Evolutionary conservation across 345 rosid species (phyloP).

Genomic region (Syzygium oleosum): DNA sequence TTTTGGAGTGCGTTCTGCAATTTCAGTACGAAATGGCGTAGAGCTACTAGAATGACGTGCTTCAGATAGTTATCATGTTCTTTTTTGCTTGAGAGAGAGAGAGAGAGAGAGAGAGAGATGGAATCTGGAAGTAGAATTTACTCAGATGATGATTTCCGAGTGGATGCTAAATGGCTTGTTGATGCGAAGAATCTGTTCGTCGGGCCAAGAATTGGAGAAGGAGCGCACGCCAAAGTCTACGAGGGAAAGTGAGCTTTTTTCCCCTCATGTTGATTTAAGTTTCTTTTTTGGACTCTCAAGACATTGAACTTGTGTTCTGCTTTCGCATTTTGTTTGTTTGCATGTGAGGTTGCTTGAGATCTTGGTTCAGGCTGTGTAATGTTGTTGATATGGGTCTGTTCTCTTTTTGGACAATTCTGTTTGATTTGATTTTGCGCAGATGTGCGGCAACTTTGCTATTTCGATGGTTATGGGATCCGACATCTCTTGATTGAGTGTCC

Average conservation of each 20-base stretch:
- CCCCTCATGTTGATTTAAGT: not conserved
- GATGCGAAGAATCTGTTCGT: constrained; percentile 91
- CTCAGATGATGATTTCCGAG: constrained; percentile 32
- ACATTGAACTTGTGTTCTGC: not conserved
- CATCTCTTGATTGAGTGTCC: not conserved
- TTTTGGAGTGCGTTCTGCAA: not conserved
- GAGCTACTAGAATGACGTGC: not conserved
- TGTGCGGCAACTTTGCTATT: not conserved
- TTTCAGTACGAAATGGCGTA: not conserved
- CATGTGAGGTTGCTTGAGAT: not conserved
- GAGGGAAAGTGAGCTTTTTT: constrained; percentile 79
- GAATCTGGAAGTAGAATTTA: constrained; percentile 59
- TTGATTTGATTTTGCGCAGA: not conserved
- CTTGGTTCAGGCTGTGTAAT: not conserved
- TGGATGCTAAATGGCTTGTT: constrained; percentile 78
- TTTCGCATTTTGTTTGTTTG: not conserved
- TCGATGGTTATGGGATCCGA: not conserved
- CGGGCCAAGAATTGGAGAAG: constrained; percentile 96
- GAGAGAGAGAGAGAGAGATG: constrained; percentile 27
- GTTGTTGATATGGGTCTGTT: not conserved
- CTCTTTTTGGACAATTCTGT: not conserved
- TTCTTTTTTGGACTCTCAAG: not conserved
- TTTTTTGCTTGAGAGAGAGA: not conserved
- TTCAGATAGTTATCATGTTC: not conserved
- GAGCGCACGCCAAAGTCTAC: constrained; percentile 97